These are phyloP conservation scores for Salix udensis DNA, from an alignment of 345 rosid species.

Conservation along the genomic window DNA sequence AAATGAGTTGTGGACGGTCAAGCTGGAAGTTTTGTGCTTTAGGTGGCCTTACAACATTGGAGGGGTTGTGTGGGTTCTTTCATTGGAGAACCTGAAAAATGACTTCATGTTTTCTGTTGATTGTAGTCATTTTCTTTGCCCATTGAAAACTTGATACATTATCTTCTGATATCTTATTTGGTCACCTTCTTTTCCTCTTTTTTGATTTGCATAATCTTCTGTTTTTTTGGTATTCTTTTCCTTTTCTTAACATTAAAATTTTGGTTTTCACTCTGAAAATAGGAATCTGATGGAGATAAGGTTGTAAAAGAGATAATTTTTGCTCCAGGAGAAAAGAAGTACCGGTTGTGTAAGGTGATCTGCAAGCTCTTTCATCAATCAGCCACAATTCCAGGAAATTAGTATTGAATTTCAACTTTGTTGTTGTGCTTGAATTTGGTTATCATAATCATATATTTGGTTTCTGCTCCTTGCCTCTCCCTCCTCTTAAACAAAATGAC, in stretches of 20 bases:
- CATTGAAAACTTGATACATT: not conserved
- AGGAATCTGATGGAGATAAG: conserved; percentile 70
- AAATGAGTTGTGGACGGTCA: too few species aligned
- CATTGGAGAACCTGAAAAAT: too few species aligned
- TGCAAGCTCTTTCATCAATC: not conserved
- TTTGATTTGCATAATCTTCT: not conserved
- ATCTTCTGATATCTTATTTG: not conserved
- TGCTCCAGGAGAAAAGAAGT: conserved; percentile 66
- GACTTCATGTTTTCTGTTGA: not conserved
- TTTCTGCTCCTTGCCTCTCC: too few species aligned
- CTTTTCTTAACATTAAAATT: not conserved
- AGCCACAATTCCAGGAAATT: not conserved
- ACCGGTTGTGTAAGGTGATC: conserved; percentile 79
- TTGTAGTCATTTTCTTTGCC: not conserved
- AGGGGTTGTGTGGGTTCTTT: too few species aligned
- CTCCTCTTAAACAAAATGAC: too few species aligned
- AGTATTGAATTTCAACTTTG: not conserved
- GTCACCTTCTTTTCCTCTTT: not conserved
- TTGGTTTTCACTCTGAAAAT: conserved; percentile 1
- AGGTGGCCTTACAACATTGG: too few species aligned
- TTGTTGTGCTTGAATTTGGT: not conserved
- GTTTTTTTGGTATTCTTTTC: not conserved
- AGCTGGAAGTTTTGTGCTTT: too few species aligned
- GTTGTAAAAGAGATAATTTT: conserved; percentile 63
- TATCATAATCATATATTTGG: too few species aligned